Conservation (phyloP, 192 early-diverging fungal genomes). For the Coemansia reversa region DNA sequence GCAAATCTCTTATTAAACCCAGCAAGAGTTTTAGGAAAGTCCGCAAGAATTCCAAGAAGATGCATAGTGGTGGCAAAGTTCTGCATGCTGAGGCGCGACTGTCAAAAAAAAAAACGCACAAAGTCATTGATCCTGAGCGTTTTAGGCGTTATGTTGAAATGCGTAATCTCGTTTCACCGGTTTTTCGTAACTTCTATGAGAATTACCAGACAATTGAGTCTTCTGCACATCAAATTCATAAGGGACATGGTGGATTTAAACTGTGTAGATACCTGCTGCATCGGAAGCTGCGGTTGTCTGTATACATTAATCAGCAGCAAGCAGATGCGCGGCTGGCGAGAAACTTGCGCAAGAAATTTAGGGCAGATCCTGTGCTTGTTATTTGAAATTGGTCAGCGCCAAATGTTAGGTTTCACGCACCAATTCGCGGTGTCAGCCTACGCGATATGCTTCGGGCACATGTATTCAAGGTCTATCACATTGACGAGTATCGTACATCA, state of each 20-base stretch:
- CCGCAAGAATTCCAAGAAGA: background rate
- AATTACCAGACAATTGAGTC: too few relatives aligned
- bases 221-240: too few relatives aligned
- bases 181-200: too few relatives aligned
- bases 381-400: slow-evolving; percentile 25
- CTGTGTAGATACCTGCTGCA: slow-evolving; percentile 3
- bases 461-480: slow-evolving; percentile 13
- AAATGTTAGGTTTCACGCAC: slow-evolving; percentile 4
- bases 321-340: slow-evolving; percentile 2
- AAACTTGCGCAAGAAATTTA: slow-evolving; percentile 10
- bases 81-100: too few relatives aligned
- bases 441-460: slow-evolving; percentile 2
- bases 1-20: too few relatives aligned
- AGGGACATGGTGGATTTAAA: too few relatives aligned
- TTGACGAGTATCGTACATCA: slow-evolving; percentile 12
- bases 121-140: too few relatives aligned
- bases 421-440: slow-evolving; percentile 13
- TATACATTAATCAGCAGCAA: slow-evolving; percentile 13
- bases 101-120: too few relatives aligned
- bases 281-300: slow-evolving; percentile 5
- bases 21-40: background rate
- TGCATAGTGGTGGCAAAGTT: too few relatives aligned
- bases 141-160: too few relatives aligned
- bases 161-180: too few relatives aligned
- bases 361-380: slow-evolving; percentile 3